Conservation (phyloP, 495 filamentous ascomycete species). For the Penicillium bialowiezense region DNA sequence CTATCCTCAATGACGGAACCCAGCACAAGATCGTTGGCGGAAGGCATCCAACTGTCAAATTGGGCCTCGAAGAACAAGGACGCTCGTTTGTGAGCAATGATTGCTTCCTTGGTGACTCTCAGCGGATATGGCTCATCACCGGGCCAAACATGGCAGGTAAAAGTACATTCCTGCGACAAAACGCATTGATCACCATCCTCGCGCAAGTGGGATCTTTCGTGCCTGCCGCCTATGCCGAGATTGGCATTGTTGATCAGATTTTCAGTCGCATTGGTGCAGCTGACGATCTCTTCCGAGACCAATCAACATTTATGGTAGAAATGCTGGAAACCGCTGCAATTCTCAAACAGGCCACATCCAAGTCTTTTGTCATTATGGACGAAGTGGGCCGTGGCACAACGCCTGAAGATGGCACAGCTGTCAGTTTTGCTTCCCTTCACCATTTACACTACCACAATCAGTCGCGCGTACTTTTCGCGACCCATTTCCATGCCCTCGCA, state of each 20-base stretch:
- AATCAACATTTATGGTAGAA: slow-evolving; percentile 87
- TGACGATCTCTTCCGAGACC: slow-evolving; percentile 86
- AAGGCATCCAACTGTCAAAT: slow-evolving; percentile 85
- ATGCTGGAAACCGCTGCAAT: slow-evolving; percentile 56
- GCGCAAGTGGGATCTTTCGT: slow-evolving; percentile 92
- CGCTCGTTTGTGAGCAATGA: slow-evolving; percentile 84
- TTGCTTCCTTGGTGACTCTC: slow-evolving; percentile 68
- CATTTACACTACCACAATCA: slow-evolving; percentile 74
- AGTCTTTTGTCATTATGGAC: slow-evolving; percentile 96
- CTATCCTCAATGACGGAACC: slow-evolving; percentile 58
- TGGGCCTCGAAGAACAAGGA: slow-evolving; percentile 74
- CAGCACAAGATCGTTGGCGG: slow-evolving; percentile 73
- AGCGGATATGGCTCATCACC: slow-evolving; percentile 83
- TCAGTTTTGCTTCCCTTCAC: slow-evolving; percentile 83
- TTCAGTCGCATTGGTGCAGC: slow-evolving; percentile 91
- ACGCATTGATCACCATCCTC: slow-evolving; percentile 88
- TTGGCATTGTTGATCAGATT: slow-evolving; percentile 87
- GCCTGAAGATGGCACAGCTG: slow-evolving; percentile 82
- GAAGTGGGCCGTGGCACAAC: slow-evolving; percentile 94
- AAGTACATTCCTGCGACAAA: slow-evolving; percentile 90
- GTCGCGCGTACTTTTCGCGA: slow-evolving; percentile 85
- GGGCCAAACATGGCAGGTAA: slow-evolving; percentile 99
- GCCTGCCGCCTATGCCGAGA: slow-evolving; percentile 76
- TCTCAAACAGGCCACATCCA: slow-evolving; percentile 48
- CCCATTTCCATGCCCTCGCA: slow-evolving; percentile 84